These are phyloP conservation scores for Simplicillium aogashimaense DNA, from an alignment of 2,329 filamentous ascomycete genomes.

Conservation along the genomic window DNA sequence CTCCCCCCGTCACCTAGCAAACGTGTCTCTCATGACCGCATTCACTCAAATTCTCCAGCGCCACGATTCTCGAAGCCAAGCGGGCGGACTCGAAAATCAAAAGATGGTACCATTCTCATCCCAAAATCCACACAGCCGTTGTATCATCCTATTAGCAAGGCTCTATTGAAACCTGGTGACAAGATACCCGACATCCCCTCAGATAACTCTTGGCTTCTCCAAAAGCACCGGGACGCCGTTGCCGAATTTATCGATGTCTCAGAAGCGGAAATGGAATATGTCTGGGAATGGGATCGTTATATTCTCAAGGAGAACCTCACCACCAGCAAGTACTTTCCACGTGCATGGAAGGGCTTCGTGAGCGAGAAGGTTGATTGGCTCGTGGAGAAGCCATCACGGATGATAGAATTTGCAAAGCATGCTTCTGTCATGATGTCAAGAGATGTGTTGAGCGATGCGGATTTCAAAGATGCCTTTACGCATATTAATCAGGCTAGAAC, in stretches of 20 bases:
- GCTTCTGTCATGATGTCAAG: conserved; percentile 38
- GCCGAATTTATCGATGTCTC: conserved; percentile 47
- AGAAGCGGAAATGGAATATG: conserved; percentile 45
- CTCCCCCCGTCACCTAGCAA: conserved; percentile 10
- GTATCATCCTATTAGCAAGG: conserved; percentile 48
- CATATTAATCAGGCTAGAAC: conserved; percentile 31
- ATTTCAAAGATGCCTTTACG: conserved; percentile 29
- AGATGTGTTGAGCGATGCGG: conserved; percentile 33
- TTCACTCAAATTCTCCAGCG: neutral
- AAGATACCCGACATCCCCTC: conserved; percentile 31
- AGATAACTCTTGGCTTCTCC: conserved; percentile 45
- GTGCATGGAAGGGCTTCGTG: conserved; percentile 41
- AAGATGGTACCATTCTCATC: conserved; percentile 27
- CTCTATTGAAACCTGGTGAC: conserved; percentile 36
- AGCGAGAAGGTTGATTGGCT: conserved; percentile 42
- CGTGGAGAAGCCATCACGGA: conserved; percentile 33
- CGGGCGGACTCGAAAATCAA: conserved; percentile 5
- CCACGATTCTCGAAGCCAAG: neutral
- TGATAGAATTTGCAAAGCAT: conserved; percentile 46
- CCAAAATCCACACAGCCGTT: conserved; percentile 41
- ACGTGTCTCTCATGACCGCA: conserved; percentile 10
- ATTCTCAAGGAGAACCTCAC: conserved; percentile 40
- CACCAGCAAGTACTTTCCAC: conserved; percentile 40
- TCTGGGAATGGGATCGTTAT: conserved; percentile 48
- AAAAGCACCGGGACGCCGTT: conserved; percentile 49